A percentile compares a stretch with the other conserved stretches of the same genome.
These are phyloP conservation scores for Paraurostyla sp. DNA, from an alignment of 73 alveolate genomes.

Conservation along the genomic window DNA sequence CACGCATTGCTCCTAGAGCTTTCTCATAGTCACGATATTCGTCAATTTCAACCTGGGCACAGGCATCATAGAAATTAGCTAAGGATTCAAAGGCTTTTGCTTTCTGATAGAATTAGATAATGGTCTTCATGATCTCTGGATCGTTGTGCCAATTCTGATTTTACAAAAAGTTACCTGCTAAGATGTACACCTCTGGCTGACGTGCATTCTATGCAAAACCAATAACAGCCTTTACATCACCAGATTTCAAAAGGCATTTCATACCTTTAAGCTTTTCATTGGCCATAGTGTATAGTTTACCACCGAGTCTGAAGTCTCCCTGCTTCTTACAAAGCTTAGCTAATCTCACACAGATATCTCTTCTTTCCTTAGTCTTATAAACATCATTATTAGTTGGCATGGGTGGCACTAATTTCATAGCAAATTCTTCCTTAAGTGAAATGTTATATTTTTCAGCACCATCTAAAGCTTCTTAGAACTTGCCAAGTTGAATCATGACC, in stretches of 20 bases:
- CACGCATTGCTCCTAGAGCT: conserved; percentile 96
- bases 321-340: conserved; percentile 94
- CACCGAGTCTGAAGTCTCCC: conserved; percentile 94
- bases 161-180: conserved; percentile 97
- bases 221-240: conserved; percentile 92
- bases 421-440: conserved; percentile 88
- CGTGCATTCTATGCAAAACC: conserved; percentile 96
- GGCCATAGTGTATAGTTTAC: conserved; percentile 92
- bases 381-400: conserved; percentile 77
- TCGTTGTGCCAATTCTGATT: conserved; percentile 97
- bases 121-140: conserved; percentile 95
- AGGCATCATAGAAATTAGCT: conserved; percentile 93
- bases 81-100: conserved; percentile 97
- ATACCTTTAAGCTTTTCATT: conserved; percentile 96
- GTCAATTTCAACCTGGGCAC: conserved; percentile 95
- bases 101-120: conserved; percentile 92
- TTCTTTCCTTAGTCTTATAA: conserved; percentile 86
- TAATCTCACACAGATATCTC: conserved; percentile 83
- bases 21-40: conserved; percentile 97
- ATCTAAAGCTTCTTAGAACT: conserved; percentile 93
- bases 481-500: conserved; percentile 84
- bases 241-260: conserved; percentile 93
- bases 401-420: conserved; percentile 87
- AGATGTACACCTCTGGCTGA: conserved; percentile 91
- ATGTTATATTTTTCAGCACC: conserved; percentile 89